Conservation (phyloP, 345 rosid genomes). For the Citrus reticulata region DNA sequence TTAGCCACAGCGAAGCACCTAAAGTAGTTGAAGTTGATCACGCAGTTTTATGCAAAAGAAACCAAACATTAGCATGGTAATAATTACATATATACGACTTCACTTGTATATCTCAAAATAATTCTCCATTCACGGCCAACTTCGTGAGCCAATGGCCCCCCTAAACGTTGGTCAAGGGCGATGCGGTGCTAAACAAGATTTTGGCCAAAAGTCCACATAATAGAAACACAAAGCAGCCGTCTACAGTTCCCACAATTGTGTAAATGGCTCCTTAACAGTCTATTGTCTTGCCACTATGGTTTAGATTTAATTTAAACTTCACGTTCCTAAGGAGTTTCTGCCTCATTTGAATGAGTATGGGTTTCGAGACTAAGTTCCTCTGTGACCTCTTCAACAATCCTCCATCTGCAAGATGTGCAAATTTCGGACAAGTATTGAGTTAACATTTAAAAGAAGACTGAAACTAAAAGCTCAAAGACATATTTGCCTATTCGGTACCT, state of each 20-base stretch:
- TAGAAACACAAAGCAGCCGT: neutral
- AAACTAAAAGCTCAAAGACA: neutral
- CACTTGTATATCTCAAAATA: neutral
- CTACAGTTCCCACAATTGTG: neutral
- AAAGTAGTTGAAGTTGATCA: neutral
- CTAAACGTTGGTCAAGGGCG: neutral
- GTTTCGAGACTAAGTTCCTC: constrained; percentile 28
- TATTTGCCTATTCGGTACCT: constrained; percentile 20
- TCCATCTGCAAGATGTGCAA: constrained; percentile 28
- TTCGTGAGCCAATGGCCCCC: neutral
- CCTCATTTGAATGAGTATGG: constrained; percentile 22
- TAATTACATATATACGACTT: neutral
- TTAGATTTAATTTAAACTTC: neutral
- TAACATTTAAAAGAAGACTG: neutral
- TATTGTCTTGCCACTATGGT: neutral
- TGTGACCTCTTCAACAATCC: constrained; percentile 27
- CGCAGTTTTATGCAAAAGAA: neutral
- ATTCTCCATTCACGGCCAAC: neutral
- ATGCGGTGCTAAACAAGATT: neutral
- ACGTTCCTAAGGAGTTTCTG: constrained; percentile 17
- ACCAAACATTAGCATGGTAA: neutral
- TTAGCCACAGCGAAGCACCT: neutral
- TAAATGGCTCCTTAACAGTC: neutral
- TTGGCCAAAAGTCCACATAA: neutral
- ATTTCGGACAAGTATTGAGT: neutral